Conservation (phyloP, 345 rosid species). For the Linum lewisii region DNA sequence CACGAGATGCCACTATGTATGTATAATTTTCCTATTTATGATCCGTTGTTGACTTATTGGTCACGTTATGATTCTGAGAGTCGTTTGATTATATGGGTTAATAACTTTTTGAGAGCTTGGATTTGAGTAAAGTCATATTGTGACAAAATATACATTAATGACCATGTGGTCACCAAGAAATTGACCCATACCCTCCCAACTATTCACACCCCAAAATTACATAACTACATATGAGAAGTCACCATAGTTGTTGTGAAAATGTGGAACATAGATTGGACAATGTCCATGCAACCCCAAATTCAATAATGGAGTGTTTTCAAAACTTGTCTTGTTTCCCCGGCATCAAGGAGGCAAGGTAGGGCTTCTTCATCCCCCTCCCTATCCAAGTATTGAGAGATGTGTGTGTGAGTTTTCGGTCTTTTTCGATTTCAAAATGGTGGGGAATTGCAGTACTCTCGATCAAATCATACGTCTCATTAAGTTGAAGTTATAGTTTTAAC, state of each 20-base stretch:
- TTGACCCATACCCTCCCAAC: not conserved
- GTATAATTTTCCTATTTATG: too few species aligned
- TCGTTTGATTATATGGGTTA: too few species aligned
- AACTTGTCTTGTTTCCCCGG: not conserved
- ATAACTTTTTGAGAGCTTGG: too few species aligned
- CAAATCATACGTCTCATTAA: too few species aligned
- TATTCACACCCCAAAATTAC: not conserved
- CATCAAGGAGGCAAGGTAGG: not conserved
- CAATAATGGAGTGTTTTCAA: not conserved
- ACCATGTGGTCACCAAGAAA: not conserved
- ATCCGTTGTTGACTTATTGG: too few species aligned
- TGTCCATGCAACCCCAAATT: not conserved
- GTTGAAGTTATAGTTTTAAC: too few species aligned
- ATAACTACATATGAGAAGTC: not conserved
- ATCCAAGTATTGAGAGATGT: too few species aligned
- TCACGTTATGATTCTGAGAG: too few species aligned
- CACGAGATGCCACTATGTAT: too few species aligned
- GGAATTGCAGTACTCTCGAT: too few species aligned
- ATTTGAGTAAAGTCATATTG: not conserved
- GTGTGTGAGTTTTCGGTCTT: too few species aligned
- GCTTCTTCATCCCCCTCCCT: not conserved
- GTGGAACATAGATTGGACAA: not conserved
- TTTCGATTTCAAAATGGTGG: constrained; percentile 19
- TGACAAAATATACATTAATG: not conserved
- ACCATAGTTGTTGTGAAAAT: not conserved